Base-by-base conservation (phyloP, 1,284 basidiomycete genomes). In the Apiotrichum mycotoxinovorans region DNA sequence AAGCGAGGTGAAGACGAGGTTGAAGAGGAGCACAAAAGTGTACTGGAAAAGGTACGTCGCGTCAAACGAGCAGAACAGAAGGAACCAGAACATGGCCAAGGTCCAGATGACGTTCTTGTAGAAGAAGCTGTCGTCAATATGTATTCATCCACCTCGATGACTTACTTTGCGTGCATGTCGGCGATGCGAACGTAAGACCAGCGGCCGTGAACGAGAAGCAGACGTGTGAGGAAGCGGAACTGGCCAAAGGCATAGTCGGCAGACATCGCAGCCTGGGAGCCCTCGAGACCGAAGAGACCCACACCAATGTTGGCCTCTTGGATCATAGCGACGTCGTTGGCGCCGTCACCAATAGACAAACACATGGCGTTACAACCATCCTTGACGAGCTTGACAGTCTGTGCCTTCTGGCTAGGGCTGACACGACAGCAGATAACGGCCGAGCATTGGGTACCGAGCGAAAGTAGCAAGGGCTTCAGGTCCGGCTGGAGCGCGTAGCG, bases 161-260 rank as follows among this genome's bases (percentile, higher is more conserved):
- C 73, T 66, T 49, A 75, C 73, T 93, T 95, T 63, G 88, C 88
- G 70, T 94, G 91, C 91, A 94, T 91, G 70, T 96, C 91, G n/a
- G 94, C 92, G 42, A 98, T 83, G 44, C 94, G 88, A 67, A 93
- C 87, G 77, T 98, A 97, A 35, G 90, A 94, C 93, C 94, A 95
- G 41, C 92, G 85, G 7, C 94, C 94, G 70, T 98, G 94, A 4
- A 97, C 95, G 57, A 98, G 83, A 18, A 98, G 80, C 41, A 98
- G 79, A 72, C 93, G 91, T 1, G 92, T 95, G 58, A 98, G 77
- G 81, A 88, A 98, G 53, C 94, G 82, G 81, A 98, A 98, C 72
- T 98, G 95, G 2, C 92, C 94, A 78, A 98, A 94, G 1, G 94
- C 94, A 67, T 97, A 98, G 76, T 98, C 95, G 17, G 95, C 93